Base-by-base conservation (phyloP, 1,139 yeast genomes). In the Zygoascus hellenicus region DNA sequence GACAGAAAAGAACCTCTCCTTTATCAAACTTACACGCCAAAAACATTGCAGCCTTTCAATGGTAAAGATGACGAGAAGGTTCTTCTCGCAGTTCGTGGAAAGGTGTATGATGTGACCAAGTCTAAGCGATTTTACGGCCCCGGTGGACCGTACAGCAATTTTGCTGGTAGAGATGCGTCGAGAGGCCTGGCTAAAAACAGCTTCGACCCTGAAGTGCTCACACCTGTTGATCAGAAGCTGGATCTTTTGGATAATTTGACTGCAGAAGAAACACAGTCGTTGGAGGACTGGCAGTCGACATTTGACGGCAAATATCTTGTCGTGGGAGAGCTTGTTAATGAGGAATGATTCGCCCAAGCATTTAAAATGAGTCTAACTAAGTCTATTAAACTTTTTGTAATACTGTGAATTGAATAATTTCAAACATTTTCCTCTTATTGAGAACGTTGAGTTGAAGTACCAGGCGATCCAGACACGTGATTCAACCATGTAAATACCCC, bases 141-240 rank as follows among this genome's bases (percentile, higher is more conserved):
- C 2, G 89, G 94, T 17, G 97, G 97, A 0, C 96, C 97, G 0
- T 92, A 92, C 66, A 83, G 85, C 49, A 89, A 88, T 62, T 92
- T 92, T 72, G 97, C 97, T 1, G 98, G 98, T 2, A 83, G 88
- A 56, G 98, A 92, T 67, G 97, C 98, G 2, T 84, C 95, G 2
- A 72, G 98, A 55, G 98, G 98, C 0, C 75, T 92, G 53, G 97
- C 97, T 1, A 73, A 78, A 60, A 92, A 90, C 65, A 85, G 96
- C 31, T 92, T 92, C 68, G 97, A 92, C 45, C 63, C 46, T 26
- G 69, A 61, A 9, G 59, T 68, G 61, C 59, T 71, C 14, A 64
- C 70, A 1, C 63, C 67, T 1, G 36, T 67, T 10, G 69, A 65
- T 43, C 54, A 62, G 51, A 94, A 95, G 10, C 76, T 92, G 55